Evolutionary conservation across 1,284 basidiomycete genomes (phyloP).

Genomic region (Pyrrhoderma noxium): DNA sequence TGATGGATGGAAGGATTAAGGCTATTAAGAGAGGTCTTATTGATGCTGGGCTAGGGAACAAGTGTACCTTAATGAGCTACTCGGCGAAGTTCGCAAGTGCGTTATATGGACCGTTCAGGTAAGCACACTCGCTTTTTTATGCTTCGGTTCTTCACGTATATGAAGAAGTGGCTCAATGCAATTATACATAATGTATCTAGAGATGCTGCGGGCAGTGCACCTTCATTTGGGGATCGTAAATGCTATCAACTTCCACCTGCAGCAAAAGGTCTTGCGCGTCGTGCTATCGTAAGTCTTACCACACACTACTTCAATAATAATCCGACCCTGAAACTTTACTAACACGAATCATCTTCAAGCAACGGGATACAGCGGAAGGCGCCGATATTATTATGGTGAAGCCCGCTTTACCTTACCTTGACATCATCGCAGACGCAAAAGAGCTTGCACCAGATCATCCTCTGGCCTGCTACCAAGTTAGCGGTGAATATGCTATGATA

Average conservation of each 20-base stretch:
- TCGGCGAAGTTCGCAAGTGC: slow-evolving; percentile 97
- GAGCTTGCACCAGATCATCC: slow-evolving; percentile 81
- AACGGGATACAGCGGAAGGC: slow-evolving; percentile 87
- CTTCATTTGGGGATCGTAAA: slow-evolving; percentile 91
- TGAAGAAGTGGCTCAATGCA: slow-evolving; percentile 5
- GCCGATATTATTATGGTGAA: slow-evolving; percentile 99
- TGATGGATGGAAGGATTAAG: slow-evolving; percentile 97
- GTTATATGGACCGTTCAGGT: slow-evolving; percentile 98
- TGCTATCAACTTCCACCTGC: slow-evolving; percentile 95
- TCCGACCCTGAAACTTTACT: not conserved
- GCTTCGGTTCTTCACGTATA: not conserved
- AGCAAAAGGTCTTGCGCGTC: slow-evolving; percentile 84
- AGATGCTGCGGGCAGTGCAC: slow-evolving; percentile 93
- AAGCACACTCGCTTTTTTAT: slow-evolving; percentile 13
- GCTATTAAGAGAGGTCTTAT: slow-evolving; percentile 87
- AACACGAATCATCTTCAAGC: slow-evolving; percentile 34
- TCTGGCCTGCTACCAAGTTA: slow-evolving; percentile 93
- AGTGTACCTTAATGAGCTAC: slow-evolving; percentile 93
- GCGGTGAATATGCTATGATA: slow-evolving; percentile 96
- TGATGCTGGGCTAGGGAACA: slow-evolving; percentile 76
- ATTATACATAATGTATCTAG: too few species aligned
- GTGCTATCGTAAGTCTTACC: slow-evolving; percentile 80
- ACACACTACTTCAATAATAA: not conserved
- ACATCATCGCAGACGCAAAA: slow-evolving; percentile 88
- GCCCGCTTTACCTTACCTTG: slow-evolving; percentile 92